Percentiles rank a stretch among this genome's conserved stretches.
Conservation (phyloP, 345 rosid species). For the Eucalyptus cladocalyx region DNA sequence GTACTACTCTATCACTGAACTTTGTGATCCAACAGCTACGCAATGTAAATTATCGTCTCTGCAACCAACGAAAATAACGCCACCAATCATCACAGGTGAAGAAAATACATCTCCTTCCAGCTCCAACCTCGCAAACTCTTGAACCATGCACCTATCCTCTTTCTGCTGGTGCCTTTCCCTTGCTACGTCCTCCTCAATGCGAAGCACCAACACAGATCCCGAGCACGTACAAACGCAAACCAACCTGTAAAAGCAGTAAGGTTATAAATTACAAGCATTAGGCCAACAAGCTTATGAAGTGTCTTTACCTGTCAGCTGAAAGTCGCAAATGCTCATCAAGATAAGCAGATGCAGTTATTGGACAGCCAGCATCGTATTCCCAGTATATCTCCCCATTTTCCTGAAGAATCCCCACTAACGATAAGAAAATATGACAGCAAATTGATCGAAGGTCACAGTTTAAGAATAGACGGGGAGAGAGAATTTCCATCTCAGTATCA, state of each 20-base stretch:
- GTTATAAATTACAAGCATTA: neutral
- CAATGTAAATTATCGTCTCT: constrained; percentile 78
- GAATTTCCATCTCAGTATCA: neutral
- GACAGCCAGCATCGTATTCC: constrained; percentile 60
- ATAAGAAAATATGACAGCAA: neutral
- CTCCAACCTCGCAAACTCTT: constrained; percentile 39
- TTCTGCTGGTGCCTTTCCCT: constrained; percentile 5
- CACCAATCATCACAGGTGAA: constrained; percentile 91
- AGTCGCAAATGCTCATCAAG: constrained; percentile 69
- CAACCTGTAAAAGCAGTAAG: constrained; percentile 35
- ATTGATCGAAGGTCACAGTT: neutral
- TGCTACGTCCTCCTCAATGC: constrained; percentile 9
- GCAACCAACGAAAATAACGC: constrained; percentile 80
- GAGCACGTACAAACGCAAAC: constrained; percentile 62
- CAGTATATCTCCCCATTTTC: constrained; percentile 54
- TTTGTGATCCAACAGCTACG: constrained; percentile 21
- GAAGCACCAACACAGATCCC: constrained; percentile 49
- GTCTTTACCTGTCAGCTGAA: constrained; percentile 45
- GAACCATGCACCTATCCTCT: constrained; percentile 11
- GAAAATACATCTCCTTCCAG: constrained; percentile 74
- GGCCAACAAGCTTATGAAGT: neutral
- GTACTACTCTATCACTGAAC: neutral
- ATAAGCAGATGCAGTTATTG: constrained; percentile 82
- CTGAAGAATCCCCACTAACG: constrained; percentile 18
- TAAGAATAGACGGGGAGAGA: neutral